Evolutionary conservation across 257 asterid genomes (phyloP).

Genomic region (Parsonsia alboflavescens): DNA sequence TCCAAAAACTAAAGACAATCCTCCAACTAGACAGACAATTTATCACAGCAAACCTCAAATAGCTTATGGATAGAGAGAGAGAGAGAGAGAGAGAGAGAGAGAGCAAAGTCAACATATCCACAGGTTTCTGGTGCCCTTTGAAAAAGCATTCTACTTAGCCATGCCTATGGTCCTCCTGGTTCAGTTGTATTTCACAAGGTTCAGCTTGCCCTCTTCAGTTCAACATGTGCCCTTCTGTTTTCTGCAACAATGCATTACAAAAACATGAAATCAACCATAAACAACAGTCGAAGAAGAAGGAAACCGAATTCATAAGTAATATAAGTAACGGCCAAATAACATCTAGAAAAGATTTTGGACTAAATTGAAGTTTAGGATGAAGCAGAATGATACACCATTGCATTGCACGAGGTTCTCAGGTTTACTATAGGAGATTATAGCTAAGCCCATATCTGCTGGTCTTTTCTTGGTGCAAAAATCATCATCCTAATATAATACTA

Average conservation of each 20-base stretch:
- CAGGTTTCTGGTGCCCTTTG: not conserved
- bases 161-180: not conserved
- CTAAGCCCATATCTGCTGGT: not conserved
- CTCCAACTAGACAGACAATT: not conserved
- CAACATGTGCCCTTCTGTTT: too few species aligned
- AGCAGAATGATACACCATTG: not conserved
- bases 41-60: not conserved
- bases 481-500: too few species aligned
- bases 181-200: not conserved
- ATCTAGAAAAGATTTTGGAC: not conserved
- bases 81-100: not conserved
- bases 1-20: not conserved
- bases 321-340: not conserved
- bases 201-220: not conserved
- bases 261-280: not conserved
- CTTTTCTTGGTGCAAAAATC: not conserved
- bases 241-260: not conserved
- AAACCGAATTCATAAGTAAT: not conserved
- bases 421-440: not conserved
- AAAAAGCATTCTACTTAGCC: not conserved
- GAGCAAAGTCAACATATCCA: not conserved
- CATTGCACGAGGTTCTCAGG: not conserved
- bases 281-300: not conserved
- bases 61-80: not conserved
- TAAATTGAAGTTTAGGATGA: not conserved